Percentiles rank a stretch among this genome's conserved stretches.
These are phyloP conservation scores for Knoxia roxburghii DNA, from an alignment of 257 asterid species.

Conservation along the genomic window DNA sequence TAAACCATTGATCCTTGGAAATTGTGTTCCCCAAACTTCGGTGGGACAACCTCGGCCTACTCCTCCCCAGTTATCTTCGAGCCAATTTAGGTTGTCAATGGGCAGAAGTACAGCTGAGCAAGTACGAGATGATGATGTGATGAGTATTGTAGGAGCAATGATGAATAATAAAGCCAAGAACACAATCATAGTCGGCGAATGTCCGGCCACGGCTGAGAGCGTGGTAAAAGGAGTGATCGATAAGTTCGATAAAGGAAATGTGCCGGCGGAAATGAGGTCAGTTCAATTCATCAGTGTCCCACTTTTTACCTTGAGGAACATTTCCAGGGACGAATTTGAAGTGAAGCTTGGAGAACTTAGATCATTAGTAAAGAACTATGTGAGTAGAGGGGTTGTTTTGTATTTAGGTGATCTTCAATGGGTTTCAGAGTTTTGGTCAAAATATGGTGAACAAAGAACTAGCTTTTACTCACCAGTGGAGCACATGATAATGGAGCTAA, in stretches of 20 bases:
- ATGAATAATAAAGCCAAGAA: constrained; percentile 53
- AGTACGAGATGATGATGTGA: constrained; percentile 40
- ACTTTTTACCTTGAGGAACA: constrained; percentile 43
- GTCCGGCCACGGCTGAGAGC: constrained; percentile 39
- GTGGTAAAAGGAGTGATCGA: constrained; percentile 59
- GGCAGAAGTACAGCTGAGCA: constrained; percentile 17
- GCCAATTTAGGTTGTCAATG: constrained; percentile 26
- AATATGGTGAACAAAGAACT: constrained; percentile 40
- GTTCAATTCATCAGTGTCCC: constrained; percentile 87
- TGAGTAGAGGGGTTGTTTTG: constrained; percentile 65
- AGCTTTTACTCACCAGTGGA: constrained; percentile 61
- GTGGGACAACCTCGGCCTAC: too few species aligned
- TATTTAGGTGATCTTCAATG: constrained; percentile 77
- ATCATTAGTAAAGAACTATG: constrained; percentile 51
- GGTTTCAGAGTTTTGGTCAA: constrained; percentile 81
- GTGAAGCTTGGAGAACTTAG: constrained; percentile 64
- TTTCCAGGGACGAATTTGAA: constrained; percentile 65
- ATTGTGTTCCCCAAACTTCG: constrained; percentile 21
- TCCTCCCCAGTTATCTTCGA: constrained; percentile 15
- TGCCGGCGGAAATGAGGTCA: constrained; percentile 45
- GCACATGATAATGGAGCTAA: constrained; percentile 86
- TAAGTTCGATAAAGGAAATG: constrained; percentile 53
- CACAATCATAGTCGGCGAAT: constrained; percentile 48
- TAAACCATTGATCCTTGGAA: constrained; percentile 35
- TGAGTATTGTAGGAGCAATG: constrained; percentile 57